Base-by-base conservation (phyloP, 1,284 basidiomycete genomes). In the Boletellus dicymbophilus region DNA sequence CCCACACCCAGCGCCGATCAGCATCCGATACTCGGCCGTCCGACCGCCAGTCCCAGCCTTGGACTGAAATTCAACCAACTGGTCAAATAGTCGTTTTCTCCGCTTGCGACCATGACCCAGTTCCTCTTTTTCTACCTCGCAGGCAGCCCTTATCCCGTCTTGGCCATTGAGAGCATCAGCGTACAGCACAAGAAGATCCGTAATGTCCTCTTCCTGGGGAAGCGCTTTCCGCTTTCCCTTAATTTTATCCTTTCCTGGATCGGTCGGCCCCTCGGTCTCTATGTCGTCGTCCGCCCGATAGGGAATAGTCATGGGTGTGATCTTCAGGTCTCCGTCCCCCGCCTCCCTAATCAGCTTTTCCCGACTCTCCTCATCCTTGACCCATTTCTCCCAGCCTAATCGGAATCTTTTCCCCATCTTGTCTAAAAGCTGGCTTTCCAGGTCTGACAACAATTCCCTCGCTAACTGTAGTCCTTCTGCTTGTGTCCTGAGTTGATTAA, bases 371-470 rank as follows among this genome's bases (percentile, higher is more conserved):
- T 97, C 91, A 51, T 89, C 88, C 57, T 84, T 82, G n/a, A 90
- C 72, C 93, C 95, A 98, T 60, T 88, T 88, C 64, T 95, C 90
- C 84, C 88, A 96, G 2, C 94, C 95, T n/a, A 88, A 65, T 41
- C 89, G 79, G 68, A 90, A 92, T 50, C 89, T 79, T 59, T 82
- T 81, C 22, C 85, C 87, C 82, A 96, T 88, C 69, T 90, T 93
- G 6, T 73, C 72, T 25, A 79, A 74, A 36, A 98, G 72, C 52
- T 85, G 82, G 10, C 70, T 71, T 66, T 94, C 87, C 43, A 95
- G 68, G 27, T 79, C 76, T 33, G 77, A 73, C 43, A 95, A 73
- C 40, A 76, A 72, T 41, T 79, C 72, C 55, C 83, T 81, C 31
- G 84, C 79, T 22, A 82, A 77, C n/a, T 83, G 72, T 6, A 95